These are phyloP conservation scores for Phycomyces blakesleeanus DNA, from an alignment of 192 early-diverging fungal species.

Conservation along the genomic window DNA sequence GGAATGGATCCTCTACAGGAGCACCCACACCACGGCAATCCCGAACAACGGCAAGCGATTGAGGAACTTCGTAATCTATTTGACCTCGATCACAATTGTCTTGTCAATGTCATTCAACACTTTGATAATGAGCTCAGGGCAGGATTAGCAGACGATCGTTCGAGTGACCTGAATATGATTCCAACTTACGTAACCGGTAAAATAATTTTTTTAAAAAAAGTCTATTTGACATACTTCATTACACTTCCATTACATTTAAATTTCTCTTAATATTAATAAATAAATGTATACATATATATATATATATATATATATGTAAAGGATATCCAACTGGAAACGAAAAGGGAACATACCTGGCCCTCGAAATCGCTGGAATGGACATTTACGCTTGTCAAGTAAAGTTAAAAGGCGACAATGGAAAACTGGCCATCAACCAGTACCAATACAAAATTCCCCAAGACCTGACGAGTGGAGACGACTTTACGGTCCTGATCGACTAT, in stretches of 20 bases:
- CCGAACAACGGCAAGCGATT: slow-evolving; percentile 14
- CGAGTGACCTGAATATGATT: slow-evolving; percentile 66
- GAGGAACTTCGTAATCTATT: slow-evolving; percentile 23
- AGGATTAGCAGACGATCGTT: slow-evolving; percentile 27
- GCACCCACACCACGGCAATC: slow-evolving; percentile 12
- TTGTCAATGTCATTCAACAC: slow-evolving; percentile 15
- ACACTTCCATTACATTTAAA: no score
- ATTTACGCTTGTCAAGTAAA: slow-evolving; percentile 83
- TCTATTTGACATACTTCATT: no score
- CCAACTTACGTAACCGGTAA: slow-evolving; percentile 77
- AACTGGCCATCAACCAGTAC: slow-evolving; percentile 73
- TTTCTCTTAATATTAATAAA: no score
- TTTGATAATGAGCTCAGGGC: slow-evolving; percentile 25
- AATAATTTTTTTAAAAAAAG: no score
- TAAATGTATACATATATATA: not conserved
- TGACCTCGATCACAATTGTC: slow-evolving; percentile 7
- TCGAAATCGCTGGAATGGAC: slow-evolving; percentile 93
- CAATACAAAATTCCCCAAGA: slow-evolving; percentile 68
- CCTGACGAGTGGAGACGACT: slow-evolving; percentile 49
- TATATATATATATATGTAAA: slow-evolving; percentile 1
- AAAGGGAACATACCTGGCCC: slow-evolving; percentile 78
- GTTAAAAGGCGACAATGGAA: slow-evolving; percentile 68
- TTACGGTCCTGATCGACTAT: slow-evolving; percentile 72
- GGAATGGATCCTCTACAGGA: slow-evolving; percentile 6
- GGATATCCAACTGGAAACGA: slow-evolving; percentile 81